Percentiles rank a stretch among this genome's conserved stretches.
phyloP scores from a whole-genome alignment of 139 green algal genomes.

The Diplosphaera chodatii region DNA sequence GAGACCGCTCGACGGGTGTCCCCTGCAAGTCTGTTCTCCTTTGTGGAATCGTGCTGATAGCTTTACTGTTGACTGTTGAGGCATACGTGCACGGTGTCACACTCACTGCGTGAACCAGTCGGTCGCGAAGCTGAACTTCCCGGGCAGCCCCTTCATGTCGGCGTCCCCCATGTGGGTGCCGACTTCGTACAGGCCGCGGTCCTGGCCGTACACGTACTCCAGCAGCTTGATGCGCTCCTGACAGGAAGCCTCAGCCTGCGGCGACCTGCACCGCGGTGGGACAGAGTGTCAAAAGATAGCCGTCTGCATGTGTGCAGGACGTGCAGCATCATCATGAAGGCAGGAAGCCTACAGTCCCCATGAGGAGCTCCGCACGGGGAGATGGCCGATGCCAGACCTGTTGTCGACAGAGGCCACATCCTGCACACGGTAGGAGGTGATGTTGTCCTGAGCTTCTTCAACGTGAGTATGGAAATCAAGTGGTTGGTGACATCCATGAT shows the following conservation, averaged over 20 bases:
- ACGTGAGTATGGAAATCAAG: no score
- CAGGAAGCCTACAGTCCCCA: neutral
- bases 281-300: no score
- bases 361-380: no score
- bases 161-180: neutral
- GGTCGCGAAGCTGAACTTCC: neutral
- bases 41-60: no score
- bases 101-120: neutral
- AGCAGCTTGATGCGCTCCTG: slow-evolving; percentile 20
- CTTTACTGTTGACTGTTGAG: no score
- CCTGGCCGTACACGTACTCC: neutral
- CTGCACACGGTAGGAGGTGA: neutral
- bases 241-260: slow-evolving; percentile 11
- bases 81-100: no score
- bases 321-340: neutral
- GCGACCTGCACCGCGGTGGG: slow-evolving; percentile 17
- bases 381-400: no score
- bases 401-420: neutral
- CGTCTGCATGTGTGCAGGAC: no score
- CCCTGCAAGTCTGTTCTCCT: no score
- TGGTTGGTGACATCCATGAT: no score
- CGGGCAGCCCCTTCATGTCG: neutral
- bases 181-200: neutral
- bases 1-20: no score
- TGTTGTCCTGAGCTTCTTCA: no score